Conservation (phyloP, 176 grass and related monocot species). For the Saccharum officinarum region DNA sequence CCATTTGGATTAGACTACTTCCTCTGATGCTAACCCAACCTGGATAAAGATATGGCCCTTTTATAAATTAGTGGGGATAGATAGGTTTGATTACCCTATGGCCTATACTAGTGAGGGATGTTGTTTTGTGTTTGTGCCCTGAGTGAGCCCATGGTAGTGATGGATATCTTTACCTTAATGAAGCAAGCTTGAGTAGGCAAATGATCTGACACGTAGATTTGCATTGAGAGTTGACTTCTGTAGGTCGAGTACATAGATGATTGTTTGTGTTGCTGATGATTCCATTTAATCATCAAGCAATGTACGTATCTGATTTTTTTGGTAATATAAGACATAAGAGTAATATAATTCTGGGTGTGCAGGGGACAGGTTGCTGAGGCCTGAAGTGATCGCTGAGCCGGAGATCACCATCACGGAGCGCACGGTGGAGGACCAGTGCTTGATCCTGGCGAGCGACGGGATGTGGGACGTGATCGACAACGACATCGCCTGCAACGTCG, state of each 20-base stretch:
- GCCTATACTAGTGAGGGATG: neutral
- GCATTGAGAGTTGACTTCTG: neutral
- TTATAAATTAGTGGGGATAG: constrained; percentile 3
- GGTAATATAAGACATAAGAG: too few relatives aligned
- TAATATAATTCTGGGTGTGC: neutral
- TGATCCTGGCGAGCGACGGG: constrained; percentile 87
- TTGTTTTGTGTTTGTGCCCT: neutral
- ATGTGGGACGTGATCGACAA: constrained; percentile 89
- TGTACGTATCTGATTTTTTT: neutral
- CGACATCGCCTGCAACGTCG: constrained; percentile 56
- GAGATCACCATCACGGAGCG: constrained; percentile 59
- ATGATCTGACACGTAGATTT: neutral
- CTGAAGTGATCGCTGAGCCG: constrained; percentile 71
- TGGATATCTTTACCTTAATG: neutral
- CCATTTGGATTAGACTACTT: neutral
- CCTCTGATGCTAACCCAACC: constrained; percentile 13
- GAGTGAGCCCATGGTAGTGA: constrained; percentile 17
- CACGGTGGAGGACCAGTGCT: constrained; percentile 48
- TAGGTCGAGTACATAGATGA: neutral
- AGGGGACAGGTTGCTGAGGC: constrained; percentile 77
- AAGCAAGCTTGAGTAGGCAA: neutral
- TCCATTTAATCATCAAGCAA: neutral
- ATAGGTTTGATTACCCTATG: neutral
- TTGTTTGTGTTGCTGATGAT: neutral
- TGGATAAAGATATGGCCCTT: neutral